A percentile compares a stretch with the other conserved stretches of the same genome.
Conservation (phyloP, 2,329 filamentous ascomycete species). For the Geosmithia putterillii region DNA sequence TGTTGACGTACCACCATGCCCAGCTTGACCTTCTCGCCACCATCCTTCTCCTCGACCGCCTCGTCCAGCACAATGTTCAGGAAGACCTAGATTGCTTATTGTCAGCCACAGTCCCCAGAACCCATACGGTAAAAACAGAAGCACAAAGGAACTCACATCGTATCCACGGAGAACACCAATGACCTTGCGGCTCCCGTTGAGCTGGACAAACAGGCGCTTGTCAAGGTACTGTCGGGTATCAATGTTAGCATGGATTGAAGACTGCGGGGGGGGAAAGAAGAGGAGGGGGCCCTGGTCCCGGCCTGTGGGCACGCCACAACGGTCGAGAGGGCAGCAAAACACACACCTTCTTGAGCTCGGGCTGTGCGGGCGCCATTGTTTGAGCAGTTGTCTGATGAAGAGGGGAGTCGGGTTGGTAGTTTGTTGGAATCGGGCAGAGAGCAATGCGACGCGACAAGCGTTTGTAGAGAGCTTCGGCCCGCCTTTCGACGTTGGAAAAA, state of each 20-base stretch:
- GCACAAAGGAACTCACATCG: conserved; percentile 52
- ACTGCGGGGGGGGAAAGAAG: neutral
- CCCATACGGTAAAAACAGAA: neutral
- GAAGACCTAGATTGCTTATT: conserved; percentile 57
- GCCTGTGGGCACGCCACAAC: too few relatives aligned
- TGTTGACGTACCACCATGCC: conserved; percentile 72
- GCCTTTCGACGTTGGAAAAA: conserved; percentile 10
- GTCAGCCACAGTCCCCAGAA: neutral
- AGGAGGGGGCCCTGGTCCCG: neutral
- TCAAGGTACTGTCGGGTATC: conserved; percentile 70
- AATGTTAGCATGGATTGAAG: neutral
- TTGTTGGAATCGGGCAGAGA: neutral
- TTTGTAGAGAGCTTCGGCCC: too few relatives aligned
- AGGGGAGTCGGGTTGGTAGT: too few relatives aligned
- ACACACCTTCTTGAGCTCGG: conserved; percentile 91
- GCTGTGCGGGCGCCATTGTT: conserved; percentile 92
- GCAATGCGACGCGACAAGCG: conserved; percentile 14
- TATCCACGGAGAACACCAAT: conserved; percentile 90
- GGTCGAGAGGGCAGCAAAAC: too few relatives aligned
- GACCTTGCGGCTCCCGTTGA: conserved; percentile 96
- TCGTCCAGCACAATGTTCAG: conserved; percentile 97
- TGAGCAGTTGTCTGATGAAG: conserved; percentile 23
- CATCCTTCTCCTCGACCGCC: conserved; percentile 85
- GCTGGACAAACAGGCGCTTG: conserved; percentile 94
- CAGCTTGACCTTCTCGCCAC: conserved; percentile 78